Conservation (phyloP, 2,329 filamentous ascomycete genomes). For the Aspergillus neoniger region DNA sequence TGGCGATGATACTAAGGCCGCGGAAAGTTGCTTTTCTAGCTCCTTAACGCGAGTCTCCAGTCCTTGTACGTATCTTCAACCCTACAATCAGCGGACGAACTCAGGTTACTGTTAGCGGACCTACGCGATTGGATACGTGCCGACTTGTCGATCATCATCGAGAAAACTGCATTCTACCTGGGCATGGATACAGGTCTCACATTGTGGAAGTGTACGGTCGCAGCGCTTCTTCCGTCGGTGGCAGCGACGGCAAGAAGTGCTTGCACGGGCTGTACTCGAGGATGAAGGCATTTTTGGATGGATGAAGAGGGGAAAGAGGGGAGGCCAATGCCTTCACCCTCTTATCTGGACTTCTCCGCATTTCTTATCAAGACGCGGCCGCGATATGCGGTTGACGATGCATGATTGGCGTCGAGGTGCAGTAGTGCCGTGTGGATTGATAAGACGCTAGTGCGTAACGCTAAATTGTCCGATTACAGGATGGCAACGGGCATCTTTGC, state of each 20-base stretch:
- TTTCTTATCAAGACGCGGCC: conserved; percentile 7
- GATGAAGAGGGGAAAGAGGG: neutral
- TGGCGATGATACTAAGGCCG: neutral
- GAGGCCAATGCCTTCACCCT: neutral
- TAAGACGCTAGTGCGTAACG: neutral
- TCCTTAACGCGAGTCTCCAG: conserved; percentile 33
- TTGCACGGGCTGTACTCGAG: conserved; percentile 27
- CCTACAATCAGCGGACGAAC: neutral
- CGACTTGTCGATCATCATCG: conserved; percentile 42
- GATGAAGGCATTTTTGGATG: conserved; percentile 9
- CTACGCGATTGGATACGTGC: conserved; percentile 46
- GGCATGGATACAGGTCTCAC: conserved; percentile 42
- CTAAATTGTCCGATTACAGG: too few species aligned
- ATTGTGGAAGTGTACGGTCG: conserved; percentile 43
- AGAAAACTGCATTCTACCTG: conserved; percentile 46
- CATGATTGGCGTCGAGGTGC: neutral
- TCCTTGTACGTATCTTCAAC: conserved; percentile 36
- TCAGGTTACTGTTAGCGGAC: conserved; percentile 16
- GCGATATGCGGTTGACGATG: neutral
- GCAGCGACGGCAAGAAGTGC: conserved; percentile 44
- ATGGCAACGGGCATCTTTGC: too few species aligned
- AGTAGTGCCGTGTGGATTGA: neutral
- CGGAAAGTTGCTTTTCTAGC: conserved; percentile 25
- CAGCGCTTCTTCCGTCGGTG: conserved; percentile 49
- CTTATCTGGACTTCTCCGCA: conserved; percentile 13